Conservation (phyloP, 768 basidiomycete species). For the Lanmaoa rubissima region DNA sequence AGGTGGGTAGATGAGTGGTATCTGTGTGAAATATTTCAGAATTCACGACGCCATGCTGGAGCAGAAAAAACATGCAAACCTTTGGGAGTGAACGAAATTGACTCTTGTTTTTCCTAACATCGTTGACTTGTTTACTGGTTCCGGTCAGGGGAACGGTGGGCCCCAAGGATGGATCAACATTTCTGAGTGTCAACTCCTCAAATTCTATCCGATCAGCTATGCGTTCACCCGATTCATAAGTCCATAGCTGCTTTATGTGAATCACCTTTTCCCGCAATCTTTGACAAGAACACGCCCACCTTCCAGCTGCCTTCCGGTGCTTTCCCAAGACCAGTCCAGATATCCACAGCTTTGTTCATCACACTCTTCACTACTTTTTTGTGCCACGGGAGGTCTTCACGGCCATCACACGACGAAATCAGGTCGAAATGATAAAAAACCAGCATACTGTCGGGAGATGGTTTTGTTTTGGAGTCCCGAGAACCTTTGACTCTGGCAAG, state of each 20-base stretch:
- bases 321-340: conserved; percentile 70
- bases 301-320: conserved; percentile 67
- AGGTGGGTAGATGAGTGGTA: conserved; percentile 47
- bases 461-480: conserved; percentile 6
- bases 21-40: conserved; percentile 37
- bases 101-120: conserved; percentile 9
- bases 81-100: conserved; percentile 9
- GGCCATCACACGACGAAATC: conserved; percentile 29
- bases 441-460: conserved; percentile 20
- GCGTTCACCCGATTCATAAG: conserved; percentile 63
- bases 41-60: neutral
- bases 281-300: conserved; percentile 41
- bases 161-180: conserved; percentile 66
- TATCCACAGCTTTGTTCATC: conserved; percentile 48
- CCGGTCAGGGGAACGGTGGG: conserved; percentile 42
- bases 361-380: conserved; percentile 42
- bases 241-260: conserved; percentile 45
- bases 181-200: conserved; percentile 75
- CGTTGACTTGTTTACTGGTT: conserved; percentile 15
- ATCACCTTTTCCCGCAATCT: conserved; percentile 1
- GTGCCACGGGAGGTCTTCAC: conserved; percentile 28
- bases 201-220: conserved; percentile 73
- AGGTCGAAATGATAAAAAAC: conserved; percentile 45
- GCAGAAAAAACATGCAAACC: conserved; percentile 4
- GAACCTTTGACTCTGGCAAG: conserved; percentile 28